Evolutionary conservation across 2,329 filamentous ascomycete genomes (phyloP).

Genomic region (Sordariomycetes sp.): DNA sequence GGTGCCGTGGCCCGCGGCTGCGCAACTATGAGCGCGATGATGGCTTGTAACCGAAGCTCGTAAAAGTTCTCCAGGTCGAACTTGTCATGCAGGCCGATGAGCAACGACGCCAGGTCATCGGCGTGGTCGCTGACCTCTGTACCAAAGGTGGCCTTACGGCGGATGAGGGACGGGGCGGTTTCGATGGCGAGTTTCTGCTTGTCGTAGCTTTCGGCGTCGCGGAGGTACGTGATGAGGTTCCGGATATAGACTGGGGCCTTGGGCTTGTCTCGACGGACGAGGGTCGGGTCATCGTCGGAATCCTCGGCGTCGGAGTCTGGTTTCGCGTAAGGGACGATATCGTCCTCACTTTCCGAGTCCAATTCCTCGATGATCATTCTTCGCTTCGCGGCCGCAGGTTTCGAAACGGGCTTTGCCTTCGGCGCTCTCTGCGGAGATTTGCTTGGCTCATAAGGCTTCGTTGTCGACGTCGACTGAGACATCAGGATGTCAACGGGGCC

Average conservation of each 20-base stretch:
- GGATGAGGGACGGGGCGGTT: constrained; percentile 67
- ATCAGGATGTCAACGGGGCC: constrained; percentile 41
- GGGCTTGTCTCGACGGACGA: constrained; percentile 72
- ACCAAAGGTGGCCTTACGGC: constrained; percentile 78
- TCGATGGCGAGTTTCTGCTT: constrained; percentile 67
- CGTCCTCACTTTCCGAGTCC: constrained; percentile 47
- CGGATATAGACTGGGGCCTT: constrained; percentile 82
- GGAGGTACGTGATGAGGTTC: constrained; percentile 65
- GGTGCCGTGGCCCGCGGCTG: constrained; percentile 66
- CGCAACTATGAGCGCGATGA: constrained; percentile 70
- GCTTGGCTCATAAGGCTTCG: constrained; percentile 4
- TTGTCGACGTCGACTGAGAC: constrained; percentile 7
- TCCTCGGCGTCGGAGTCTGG: constrained; percentile 82
- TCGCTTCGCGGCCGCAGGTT: constrained; percentile 15
- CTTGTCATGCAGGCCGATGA: constrained; percentile 75
- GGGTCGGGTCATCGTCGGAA: constrained; percentile 82
- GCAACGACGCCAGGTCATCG: constrained; percentile 62
- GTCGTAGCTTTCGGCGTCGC: constrained; percentile 74
- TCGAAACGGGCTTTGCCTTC: constrained; percentile 14
- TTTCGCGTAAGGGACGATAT: constrained; percentile 68
- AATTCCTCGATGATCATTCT: constrained; percentile 53
- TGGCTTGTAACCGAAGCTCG: constrained; percentile 60
- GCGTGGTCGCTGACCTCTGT: constrained; percentile 77
- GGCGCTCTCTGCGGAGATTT: constrained; percentile 5
- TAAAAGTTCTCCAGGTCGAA: constrained; percentile 71